phyloP scores from a whole-genome alignment of 1,284 basidiomycete genomes.

The Ganoderma sinense region DNA sequence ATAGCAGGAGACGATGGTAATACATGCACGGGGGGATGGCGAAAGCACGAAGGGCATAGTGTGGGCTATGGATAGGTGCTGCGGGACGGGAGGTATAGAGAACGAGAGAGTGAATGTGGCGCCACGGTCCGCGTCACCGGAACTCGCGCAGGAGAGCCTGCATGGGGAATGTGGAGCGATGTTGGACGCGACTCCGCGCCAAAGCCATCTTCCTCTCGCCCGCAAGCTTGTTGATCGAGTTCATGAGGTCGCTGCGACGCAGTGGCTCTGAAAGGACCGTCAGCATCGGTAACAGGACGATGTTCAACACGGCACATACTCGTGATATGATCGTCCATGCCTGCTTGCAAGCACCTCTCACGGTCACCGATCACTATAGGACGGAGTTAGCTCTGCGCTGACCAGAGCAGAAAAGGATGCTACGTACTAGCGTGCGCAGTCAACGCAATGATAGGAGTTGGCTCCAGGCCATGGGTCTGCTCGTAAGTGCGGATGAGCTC shows the following conservation, averaged over 20 bases:
- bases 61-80: background rate
- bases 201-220: conserved; percentile 46
- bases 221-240: conserved; percentile 80
- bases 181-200: conserved; percentile 32
- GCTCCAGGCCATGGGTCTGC: conserved; percentile 71
- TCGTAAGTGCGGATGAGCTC: conserved; percentile 87
- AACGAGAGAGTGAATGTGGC: background rate
- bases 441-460: conserved; percentile 94
- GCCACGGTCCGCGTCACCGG: conserved; percentile 32
- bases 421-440: conserved; percentile 89
- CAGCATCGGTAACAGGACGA: conserved; percentile 19
- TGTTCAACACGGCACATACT: conserved; percentile 54
- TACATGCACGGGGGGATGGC: conserved; percentile 25
- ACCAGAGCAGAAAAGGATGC: background rate
- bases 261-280: conserved; percentile 64
- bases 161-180: conserved; percentile 32
- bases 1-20: conserved; percentile 29
- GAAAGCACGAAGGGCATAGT: conserved; percentile 12
- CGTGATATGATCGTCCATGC: conserved; percentile 85
- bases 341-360: conserved; percentile 91
- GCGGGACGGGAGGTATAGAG: background rate
- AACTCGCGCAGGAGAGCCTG: conserved; percentile 32
- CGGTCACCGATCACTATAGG: conserved; percentile 91
- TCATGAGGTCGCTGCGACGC: conserved; percentile 76
- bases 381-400: background rate